Evolutionary conservation across 2,329 filamentous ascomycete species (phyloP).

Genomic region (Penicillium decumbens): DNA sequence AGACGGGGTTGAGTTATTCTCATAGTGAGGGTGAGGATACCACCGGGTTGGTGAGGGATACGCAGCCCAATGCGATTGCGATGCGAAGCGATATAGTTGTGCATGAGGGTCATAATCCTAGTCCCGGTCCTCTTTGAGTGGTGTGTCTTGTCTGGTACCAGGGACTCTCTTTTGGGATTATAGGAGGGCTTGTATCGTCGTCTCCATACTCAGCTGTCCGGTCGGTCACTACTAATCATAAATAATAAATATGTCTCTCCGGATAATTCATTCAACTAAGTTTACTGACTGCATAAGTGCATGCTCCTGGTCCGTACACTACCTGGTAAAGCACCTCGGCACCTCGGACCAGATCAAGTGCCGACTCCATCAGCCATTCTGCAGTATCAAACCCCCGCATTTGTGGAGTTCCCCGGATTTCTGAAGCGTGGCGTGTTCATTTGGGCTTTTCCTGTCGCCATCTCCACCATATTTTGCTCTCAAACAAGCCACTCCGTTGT

Average conservation of each 20-base stretch:
- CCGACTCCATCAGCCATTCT: constrained; percentile 11
- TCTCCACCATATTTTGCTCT: neutral
- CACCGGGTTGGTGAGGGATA: constrained; percentile 2
- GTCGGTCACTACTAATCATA: neutral
- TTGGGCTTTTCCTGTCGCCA: neutral
- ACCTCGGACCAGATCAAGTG: constrained; percentile 5
- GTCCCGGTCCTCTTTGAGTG: neutral
- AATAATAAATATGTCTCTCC: neutral
- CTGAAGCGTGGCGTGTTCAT: neutral
- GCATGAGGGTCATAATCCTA: neutral
- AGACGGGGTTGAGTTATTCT: constrained; percentile 2
- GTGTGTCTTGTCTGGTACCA: neutral
- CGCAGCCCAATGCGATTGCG: constrained; percentile 7
- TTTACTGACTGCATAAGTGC: neutral
- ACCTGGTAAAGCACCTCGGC: neutral
- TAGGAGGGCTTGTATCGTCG: neutral
- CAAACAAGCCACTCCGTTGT: neutral
- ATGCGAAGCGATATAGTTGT: constrained; percentile 4
- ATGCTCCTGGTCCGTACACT: too few species aligned
- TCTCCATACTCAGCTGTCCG: neutral
- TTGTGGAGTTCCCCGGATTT: constrained; percentile 19
- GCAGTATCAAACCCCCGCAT: constrained; percentile 6
- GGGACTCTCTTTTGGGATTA: neutral
- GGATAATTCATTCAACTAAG: neutral
- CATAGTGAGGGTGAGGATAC: constrained; percentile 5